Conservation (phyloP, 2,329 filamentous ascomycete genomes). For the Spiromastix sp. region DNA sequence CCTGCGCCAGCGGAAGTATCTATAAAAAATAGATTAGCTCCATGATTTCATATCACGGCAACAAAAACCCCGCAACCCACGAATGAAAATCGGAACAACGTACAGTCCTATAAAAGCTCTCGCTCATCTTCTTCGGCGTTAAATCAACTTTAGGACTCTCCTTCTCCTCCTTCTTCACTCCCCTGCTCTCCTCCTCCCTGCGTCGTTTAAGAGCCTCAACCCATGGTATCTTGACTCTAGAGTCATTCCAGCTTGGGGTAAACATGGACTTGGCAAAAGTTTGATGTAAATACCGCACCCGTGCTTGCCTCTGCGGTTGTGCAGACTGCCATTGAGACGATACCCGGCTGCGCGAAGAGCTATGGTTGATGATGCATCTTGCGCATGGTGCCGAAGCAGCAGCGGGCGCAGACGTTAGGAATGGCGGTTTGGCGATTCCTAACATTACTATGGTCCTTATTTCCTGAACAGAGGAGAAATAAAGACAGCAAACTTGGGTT, state of each 20-base stretch:
- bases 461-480: no score
- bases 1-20: conserved; percentile 58
- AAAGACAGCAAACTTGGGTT: no score
- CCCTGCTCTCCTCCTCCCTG: conserved; percentile 36
- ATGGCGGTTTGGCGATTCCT: no score
- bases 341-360: no score
- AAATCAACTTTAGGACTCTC: conserved; percentile 42
- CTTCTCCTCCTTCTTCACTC: conserved; percentile 15
- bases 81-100: conserved; percentile 19
- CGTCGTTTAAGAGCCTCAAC: conserved; percentile 46
- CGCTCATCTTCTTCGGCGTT: conserved; percentile 57
- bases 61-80: conserved; percentile 9
- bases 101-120: conserved; percentile 60
- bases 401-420: no score
- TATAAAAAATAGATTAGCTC: conserved; percentile 31
- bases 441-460: no score
- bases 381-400: no score
- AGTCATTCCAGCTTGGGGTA: conserved; percentile 38
- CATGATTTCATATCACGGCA: no score
- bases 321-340: no score
- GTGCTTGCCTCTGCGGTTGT: no score
- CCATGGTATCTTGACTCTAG: conserved; percentile 57
- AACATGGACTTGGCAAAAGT: conserved; percentile 18
- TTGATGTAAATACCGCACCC: conserved; percentile 21
- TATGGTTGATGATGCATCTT: no score